Conservation (phyloP, 2,329 filamentous ascomycete species). For the Boeremia exigua region DNA sequence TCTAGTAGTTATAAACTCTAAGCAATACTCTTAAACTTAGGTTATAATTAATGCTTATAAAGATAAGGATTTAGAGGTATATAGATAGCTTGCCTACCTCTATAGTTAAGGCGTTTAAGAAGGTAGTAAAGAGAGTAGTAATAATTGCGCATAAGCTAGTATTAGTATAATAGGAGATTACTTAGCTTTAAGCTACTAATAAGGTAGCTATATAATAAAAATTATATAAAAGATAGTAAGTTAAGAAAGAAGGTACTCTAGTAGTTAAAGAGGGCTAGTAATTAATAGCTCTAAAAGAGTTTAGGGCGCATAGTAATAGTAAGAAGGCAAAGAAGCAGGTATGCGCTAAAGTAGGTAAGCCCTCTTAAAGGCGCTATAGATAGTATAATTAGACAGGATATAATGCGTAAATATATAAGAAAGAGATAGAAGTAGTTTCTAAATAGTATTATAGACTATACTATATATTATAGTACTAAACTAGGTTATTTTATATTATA, state of each 20-base stretch:
- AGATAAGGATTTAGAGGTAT: background rate
- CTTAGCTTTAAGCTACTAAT: slow-evolving; percentile 1
- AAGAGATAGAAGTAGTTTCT: background rate
- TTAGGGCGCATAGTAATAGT: slow-evolving; percentile 10
- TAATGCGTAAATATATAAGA: background rate
- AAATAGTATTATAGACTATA: background rate
- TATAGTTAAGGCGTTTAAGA: background rate
- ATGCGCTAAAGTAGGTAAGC: background rate
- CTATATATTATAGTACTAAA: background rate
- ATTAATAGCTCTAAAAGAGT: background rate
- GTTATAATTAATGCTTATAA: background rate
- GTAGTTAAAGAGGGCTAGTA: background rate
- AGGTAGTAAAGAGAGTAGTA: background rate
- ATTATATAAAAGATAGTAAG: slow-evolving; percentile 6
- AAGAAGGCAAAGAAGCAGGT: slow-evolving; percentile 3
- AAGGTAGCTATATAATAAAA: background rate
- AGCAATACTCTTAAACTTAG: background rate
- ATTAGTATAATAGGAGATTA: background rate
- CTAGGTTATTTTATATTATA: too few species aligned
- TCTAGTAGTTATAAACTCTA: background rate
- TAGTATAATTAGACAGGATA: background rate
- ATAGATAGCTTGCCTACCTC: background rate
- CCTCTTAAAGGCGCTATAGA: background rate
- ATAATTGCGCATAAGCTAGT: background rate
- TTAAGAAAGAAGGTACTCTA: background rate